phyloP scores from a whole-genome alignment of 345 rosid genomes.

The Arabis hirsuta region DNA sequence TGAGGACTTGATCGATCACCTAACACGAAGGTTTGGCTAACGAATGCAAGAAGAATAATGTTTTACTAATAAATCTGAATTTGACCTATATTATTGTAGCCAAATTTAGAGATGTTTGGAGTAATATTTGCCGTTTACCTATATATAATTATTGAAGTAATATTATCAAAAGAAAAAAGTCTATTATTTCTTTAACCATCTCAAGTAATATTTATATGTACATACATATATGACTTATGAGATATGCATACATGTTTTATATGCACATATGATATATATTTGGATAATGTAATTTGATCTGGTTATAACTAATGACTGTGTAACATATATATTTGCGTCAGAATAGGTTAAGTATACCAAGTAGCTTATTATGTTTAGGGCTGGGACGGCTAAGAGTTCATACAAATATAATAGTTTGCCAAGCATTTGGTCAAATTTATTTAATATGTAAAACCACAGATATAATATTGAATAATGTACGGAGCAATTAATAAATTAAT shows the following conservation, averaged over 20 bases:
- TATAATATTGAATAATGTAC: not conserved
- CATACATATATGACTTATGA: not conserved
- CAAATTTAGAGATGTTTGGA: conserved; percentile 20
- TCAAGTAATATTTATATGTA: conserved; percentile 15
- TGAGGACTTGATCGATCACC: conserved; percentile 42
- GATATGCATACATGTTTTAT: conserved; percentile 6
- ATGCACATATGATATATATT: not conserved
- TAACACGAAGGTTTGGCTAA: conserved; percentile 41
- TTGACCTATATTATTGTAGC: conserved; percentile 29
- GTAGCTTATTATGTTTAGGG: conserved; percentile 23
- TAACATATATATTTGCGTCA: not conserved
- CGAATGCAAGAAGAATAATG: conserved; percentile 7
- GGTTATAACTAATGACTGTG: not conserved
- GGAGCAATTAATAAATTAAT: not conserved
- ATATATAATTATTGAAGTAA: not conserved
- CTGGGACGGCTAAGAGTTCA: conserved; percentile 37
- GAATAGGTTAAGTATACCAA: conserved; percentile 9
- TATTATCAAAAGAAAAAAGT: conserved; percentile 1
- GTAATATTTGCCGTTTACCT: conserved; percentile 19
- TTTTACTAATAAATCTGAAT: not conserved
- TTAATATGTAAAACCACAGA: not conserved
- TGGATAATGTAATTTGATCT: conserved; percentile 32
- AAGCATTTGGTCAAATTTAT: conserved; percentile 14
- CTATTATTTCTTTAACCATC: conserved; percentile 13
- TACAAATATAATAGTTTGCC: conserved; percentile 25